Conservation (phyloP, 768 basidiomycete genomes). For the Holtermanniella nyarrowii region DNA sequence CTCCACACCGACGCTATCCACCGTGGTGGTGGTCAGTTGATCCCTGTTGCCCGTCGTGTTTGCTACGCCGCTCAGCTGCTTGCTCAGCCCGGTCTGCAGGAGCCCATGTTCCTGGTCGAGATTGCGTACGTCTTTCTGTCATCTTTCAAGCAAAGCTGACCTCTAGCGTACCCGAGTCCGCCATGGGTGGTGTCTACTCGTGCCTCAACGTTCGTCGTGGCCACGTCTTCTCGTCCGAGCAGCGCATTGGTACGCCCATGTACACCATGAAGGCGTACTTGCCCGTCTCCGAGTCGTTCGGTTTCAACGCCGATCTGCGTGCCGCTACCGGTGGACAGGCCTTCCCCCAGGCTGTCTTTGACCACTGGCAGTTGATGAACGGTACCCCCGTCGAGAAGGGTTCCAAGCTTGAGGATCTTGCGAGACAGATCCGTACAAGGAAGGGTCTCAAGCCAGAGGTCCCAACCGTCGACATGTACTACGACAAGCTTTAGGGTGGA, state of each 20-base stretch:
- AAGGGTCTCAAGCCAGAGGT: slow-evolving; percentile 94
- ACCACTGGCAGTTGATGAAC: slow-evolving; percentile 35
- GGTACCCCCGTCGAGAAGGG: slow-evolving; percentile 72
- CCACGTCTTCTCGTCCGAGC: slow-evolving; percentile 96
- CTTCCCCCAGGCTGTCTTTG: slow-evolving; percentile 72
- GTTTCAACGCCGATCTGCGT: slow-evolving; percentile 94
- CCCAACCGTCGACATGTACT: slow-evolving; percentile 71
- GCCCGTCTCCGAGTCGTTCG: slow-evolving; percentile 51
- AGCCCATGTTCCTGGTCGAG: slow-evolving; percentile 97
- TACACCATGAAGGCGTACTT: slow-evolving; percentile 76
- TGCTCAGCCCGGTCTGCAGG: slow-evolving; percentile 81
- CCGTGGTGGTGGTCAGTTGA: slow-evolving; percentile 94
- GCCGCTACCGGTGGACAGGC: slow-evolving; percentile 90
- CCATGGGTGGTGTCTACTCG: slow-evolving; percentile 21
- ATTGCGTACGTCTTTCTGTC: slow-evolving; percentile 51
- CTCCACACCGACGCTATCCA: slow-evolving; percentile 98
- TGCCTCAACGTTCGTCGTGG: slow-evolving; percentile 83
- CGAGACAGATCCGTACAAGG: slow-evolving; percentile 68
- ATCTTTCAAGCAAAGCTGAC: slow-evolving; percentile 2
- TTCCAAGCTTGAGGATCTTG: slow-evolving; percentile 78
- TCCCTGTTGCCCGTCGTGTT: slow-evolving; percentile 91
- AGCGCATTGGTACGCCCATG: slow-evolving; percentile 94
- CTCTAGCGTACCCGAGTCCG: slow-evolving; percentile 44
- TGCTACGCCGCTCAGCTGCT: slow-evolving; percentile 92
- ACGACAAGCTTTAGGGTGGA: slow-evolving; percentile 76